Base-by-base conservation (phyloP, 2,329 filamentous ascomycete species). In the Aureobasidium vineae region DNA sequence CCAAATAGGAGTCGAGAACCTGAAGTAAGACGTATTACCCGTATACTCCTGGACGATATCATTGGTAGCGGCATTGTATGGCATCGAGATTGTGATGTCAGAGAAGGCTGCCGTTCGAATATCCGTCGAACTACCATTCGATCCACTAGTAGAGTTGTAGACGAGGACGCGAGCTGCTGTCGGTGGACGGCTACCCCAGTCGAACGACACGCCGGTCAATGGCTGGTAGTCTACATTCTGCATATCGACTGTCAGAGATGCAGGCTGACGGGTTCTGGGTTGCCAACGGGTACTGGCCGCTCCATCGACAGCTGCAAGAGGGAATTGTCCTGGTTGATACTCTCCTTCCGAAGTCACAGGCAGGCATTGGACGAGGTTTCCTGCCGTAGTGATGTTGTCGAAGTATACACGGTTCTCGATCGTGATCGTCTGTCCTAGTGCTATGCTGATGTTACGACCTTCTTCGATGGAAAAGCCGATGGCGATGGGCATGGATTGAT, bases 221-320 rank as follows among this genome's bases (percentile, higher is more conserved):
- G 77, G 81, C 26, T 79, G 73, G 65, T 76, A 78, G 2, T 78
- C 50, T 50, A 71, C 63, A 19, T 70, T 59, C 0, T 75, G 69
- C 2, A 87, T 78, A 28, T 84, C 79, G 50, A 91, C 81, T 0
- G 84, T 86, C 16, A 90, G 72, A 4, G 83, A 83, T 33, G 83
- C 80, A 5, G 82, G 79, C 59, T 85, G 84, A 1, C 82, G 79
- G 10, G 72, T 73, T 1, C 77, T 72, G 0, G 88, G 87, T 71
- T 90, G 87, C 88, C 88, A 91, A 70, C 84, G 85, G 0, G 88
- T 90, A 21, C 84, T 84, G 5, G 84, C 79, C 2, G 86, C 86
- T 63, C 88, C 88, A 71, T 91, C 88, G 60, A 89, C 83, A 2
- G 86, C 87, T 0, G 84, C 81, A 63, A 89, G 79, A 1, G 89